Base-by-base conservation (phyloP, 163 green algal species). In the Scenedesmus sp. region DNA sequence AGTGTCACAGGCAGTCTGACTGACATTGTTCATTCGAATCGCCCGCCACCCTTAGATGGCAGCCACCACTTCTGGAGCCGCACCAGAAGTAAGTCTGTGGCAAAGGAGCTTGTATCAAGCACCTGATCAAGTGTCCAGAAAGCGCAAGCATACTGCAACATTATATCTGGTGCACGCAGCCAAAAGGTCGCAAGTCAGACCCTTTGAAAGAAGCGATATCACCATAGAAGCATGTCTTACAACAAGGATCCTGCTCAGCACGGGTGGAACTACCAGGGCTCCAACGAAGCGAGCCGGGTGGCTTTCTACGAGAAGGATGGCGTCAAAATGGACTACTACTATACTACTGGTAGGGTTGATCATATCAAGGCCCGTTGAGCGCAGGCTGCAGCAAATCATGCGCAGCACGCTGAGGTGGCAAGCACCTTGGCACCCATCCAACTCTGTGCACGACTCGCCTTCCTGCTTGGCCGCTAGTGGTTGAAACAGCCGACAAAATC, bases 321-420 rank as follows among this genome's bases (percentile, higher is more conserved):
- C 57, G 92, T 93, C 9, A 95, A 95, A 74, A 95, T 95, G 86
- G 93, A 95, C 84, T 95, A 95, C 67, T 95, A 94, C 79, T 62
- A 74, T 26, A 95, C 93, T 3, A 95, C 92, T 89, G 93, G 92
- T 92, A 34, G 15, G 57, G 9, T 12, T 16, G 6, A 34, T 26
- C 46, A 62, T 15, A 8, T 79, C 12, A 34, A 20, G 70, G 52
- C 23, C 70, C 2, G 2, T 79, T 23, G 23, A 6, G 23, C 46
- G 6, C 23, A 52, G 70, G 18, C 13, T 13, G 2, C 23, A 8
- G 70, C 70, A 52, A 10, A 79, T 16, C 70, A 79, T 52, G 70
- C 70, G 52, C 70, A 79, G 70, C 70, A 79, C 70, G 70, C 5
- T 52, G 70, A 79, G 20, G 70, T 52, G 70, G 23, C 70, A 52